Percentiles rank a stretch among this genome's conserved stretches.
Conservation (phyloP, 805 yeast genomes). For the Sugiyamaella smithiae region DNA sequence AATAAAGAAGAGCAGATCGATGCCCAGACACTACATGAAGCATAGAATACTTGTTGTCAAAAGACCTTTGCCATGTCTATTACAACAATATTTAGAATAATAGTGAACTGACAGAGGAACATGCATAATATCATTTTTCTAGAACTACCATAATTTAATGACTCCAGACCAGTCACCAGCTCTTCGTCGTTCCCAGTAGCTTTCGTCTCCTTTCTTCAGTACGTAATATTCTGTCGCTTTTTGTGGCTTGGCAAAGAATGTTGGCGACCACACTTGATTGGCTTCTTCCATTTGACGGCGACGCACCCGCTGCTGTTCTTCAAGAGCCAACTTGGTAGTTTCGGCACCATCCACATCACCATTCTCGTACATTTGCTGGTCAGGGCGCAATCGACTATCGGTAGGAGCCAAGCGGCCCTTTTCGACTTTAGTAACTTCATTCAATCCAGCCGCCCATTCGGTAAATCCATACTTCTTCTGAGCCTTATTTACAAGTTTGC, state of each 20-base stretch:
- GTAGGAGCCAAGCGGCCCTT: conserved; percentile 66
- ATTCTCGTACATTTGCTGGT: conserved; percentile 65
- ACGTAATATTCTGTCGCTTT: conserved; percentile 46
- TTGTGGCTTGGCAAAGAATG: conserved; percentile 54
- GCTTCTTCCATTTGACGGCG: conserved; percentile 55
- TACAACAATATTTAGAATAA: too few species aligned
- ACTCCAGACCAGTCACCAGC: conserved; percentile 31
- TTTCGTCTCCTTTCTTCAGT: conserved; percentile 50
- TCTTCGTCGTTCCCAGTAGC: conserved; percentile 78
- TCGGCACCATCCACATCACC: conserved; percentile 76
- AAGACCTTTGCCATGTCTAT: too few species aligned
- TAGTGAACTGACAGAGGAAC: too few species aligned
- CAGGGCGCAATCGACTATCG: conserved; percentile 90
- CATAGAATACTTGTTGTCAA: conserved; percentile 2
- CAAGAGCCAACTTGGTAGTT: conserved; percentile 59
- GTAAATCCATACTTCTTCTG: conserved; percentile 82
- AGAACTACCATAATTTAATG: conserved; percentile 8
- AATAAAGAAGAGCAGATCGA: conserved; percentile 77
- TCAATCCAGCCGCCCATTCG: conserved; percentile 72
- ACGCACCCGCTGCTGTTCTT: conserved; percentile 75
- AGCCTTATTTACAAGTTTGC: conserved; percentile 56
- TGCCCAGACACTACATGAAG: conserved; percentile 16
- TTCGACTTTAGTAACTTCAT: conserved; percentile 75
- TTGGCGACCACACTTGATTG: conserved; percentile 50
- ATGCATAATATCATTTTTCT: too few species aligned